Evolutionary conservation across 225 moss, liverwort and hornwort species (phyloP), one percentile per base, ranked within the genome.

Genomic region (Straminergon stramineum): DNA sequence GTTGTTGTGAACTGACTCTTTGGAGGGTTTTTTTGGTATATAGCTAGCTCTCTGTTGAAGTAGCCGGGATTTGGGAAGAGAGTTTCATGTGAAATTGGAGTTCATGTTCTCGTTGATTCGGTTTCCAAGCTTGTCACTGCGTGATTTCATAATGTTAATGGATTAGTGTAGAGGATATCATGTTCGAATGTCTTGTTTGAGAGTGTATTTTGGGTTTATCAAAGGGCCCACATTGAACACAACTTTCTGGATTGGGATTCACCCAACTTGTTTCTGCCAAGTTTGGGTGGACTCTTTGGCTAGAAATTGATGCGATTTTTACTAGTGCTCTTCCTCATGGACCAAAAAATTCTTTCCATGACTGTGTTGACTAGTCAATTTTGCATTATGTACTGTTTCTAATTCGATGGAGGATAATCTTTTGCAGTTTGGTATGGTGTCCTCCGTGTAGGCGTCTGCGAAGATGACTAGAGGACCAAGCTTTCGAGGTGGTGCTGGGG

Each of bases 361-460:
- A 4, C 21, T 60, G 3, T 31, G 30, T 48, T 34, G 64, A 48
- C 63, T 18, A 28, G 37, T 20, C 63, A 26, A 48, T 35, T 61
- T 26, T 26, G 61, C 13, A 27, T 13, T 41, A 15, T 7, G 28
- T 48, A 18, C 62, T 75, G 34, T 35, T 74, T 86, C 1, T 34
- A 26, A 35, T 41, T 74, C 34, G 74, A 35, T 70, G 23, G 79
- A 48, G 28, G 79, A 57, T 21, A 56, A 8, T 76, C 12, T 85
- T 7, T 85, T 89, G 79, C 93, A 88, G 91, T 62, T 75, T 45
- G 85, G 24, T 14, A 91, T 92, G 92, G 87, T 92, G 85, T 85
- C 73, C 35, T 79, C 66, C 31, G 37, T 58, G 79, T 92, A 85
- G 70, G 41, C 79, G 20, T 70, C 39, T 70, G 21, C 73, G 28